Base-by-base conservation (phyloP, 1,284 basidiomycete genomes). In the Naganishia sp. region DNA sequence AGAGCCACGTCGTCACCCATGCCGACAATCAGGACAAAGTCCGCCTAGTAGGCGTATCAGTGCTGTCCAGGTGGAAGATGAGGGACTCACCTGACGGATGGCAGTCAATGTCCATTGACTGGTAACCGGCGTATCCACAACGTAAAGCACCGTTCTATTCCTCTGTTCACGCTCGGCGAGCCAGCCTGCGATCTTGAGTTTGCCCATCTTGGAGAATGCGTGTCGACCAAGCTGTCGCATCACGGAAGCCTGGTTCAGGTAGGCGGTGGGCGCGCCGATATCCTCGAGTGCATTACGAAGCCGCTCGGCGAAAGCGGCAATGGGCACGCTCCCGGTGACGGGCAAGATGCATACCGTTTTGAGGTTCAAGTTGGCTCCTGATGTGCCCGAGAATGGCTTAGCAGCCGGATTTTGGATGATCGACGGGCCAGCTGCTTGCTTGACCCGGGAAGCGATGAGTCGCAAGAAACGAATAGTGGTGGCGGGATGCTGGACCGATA, bases 51-150 rank as follows among this genome's bases (percentile, higher is more conserved):
- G 36, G 15, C 3, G 28, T 33, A 21, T 68, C 18, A 64, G 55
- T 23, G 23, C 21, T 9, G 15, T 31, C 50, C 13, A 50, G 2
- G 15, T 2, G 13, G 21, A 52, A 18, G 23, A 31, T 16, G 25
- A 61, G 10, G 59, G 18, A 69, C 84, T 66, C 71, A 90, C 89
- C 83, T 95, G 93, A 31, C 92, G 86, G 69, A 97, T 94, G 75
- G 93, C 96, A 0, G 93, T 97, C 79, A 94, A 88, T n/a, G 94
- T 96, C 94, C 94, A 97, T 23, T 91, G 88, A 69, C 90, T 93
- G 63, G 87, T 90, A 25, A 94, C 92, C 0, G 92, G 87, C 0
- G 93, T 92, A 78, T 97, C 93, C 2, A 90, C 94, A 25, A 97
- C 92, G 76, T 97, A 97, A 11, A 97, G 83, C 0, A 97, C 93